A percentile compares a stretch with the other conserved stretches of the same genome.
These are phyloP conservation scores for Xerophyta viscosa DNA, from an alignment of 106 monocot species.

Conservation along the genomic window DNA sequence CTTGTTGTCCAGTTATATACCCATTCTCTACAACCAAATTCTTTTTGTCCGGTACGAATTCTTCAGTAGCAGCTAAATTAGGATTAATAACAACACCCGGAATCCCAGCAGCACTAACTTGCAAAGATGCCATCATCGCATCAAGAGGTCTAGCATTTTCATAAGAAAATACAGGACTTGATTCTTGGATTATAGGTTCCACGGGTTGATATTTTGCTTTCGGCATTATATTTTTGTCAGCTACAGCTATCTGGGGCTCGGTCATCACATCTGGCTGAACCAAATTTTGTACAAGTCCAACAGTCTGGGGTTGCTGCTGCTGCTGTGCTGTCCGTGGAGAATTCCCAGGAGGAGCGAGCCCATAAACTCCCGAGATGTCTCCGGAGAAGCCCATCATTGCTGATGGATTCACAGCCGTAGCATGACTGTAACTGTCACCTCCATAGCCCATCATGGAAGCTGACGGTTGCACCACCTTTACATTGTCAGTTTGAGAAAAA, in stretches of 20 bases:
- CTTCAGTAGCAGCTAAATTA: slow-evolving; percentile 4
- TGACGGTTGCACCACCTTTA: slow-evolving; percentile 7
- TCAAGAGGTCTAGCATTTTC: slow-evolving; percentile 27
- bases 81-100: slow-evolving; percentile 4
- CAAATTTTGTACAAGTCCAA: slow-evolving; percentile 14
- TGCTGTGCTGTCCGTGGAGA: slow-evolving; percentile 15
- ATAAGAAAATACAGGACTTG: slow-evolving; percentile 11
- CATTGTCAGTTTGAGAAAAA: slow-evolving; percentile 4
- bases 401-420: slow-evolving; percentile 7
- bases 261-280: slow-evolving; percentile 10
- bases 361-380: slow-evolving; percentile 22
- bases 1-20: slow-evolving; percentile 16
- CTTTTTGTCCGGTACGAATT: slow-evolving; percentile 11
- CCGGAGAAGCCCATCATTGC: slow-evolving; percentile 8
- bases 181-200: slow-evolving; percentile 9
- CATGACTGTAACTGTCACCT: slow-evolving; percentile 15
- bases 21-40: slow-evolving; percentile 7
- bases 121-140: slow-evolving; percentile 21
- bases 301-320: slow-evolving; percentile 11
- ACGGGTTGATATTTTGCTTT: too few relatives aligned
- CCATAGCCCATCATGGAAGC: slow-evolving; percentile 6
- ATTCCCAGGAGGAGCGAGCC: slow-evolving; percentile 10
- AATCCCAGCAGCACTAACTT: slow-evolving; percentile 19
- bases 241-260: slow-evolving; percentile 11
- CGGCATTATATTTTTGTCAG: too few relatives aligned